Evolutionary conservation across 331 rosid genomes (phyloP), one percentile per base, ranked within the genome.

Genomic region (Dryas integrifolia): DNA sequence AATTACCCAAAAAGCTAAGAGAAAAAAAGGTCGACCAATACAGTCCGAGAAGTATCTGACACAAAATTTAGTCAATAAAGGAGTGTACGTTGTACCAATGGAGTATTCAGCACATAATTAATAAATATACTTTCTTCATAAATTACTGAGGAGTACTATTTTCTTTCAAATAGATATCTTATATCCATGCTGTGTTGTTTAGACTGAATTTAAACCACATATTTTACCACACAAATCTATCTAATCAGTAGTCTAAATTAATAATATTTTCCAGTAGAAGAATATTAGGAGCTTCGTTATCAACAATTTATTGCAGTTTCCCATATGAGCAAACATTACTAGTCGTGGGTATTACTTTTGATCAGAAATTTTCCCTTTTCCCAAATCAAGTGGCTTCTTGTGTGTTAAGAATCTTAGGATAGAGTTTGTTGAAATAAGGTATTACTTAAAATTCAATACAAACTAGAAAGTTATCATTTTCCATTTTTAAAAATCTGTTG

Each of bases 11-110:
- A 81, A 70, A 80, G 75, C 78, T 72, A 80, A 81, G 77, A 56
- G 70, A 70, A 79, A 81, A 84, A 61, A 69, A 62, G 45, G 21
- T 65, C 15, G 76, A 73, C 51, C 77, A 77, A 80, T 83, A 79
- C 75, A 68, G 39, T 58, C 55, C 67, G 50, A 78, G 80, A 81
- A 81, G 76, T 75, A 74, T 63, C 60, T 72, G 63, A 80, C 51
- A 72, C 46, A 84, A 86, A 82, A 81, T 84, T 69, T 73, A 75
- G 80, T 74, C 75, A 81, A 85, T 82, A 78, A 88, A 83, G 51
- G 62, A 76, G 77, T 53, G 72, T 79, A 72, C 57, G 74, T 76
- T 53, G 72, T 79, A 72, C 57, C 41, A 48, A 56, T 39, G 75
- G 47, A 67, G 73, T 65, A 57, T 69, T 69, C 49, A 69, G 48